phyloP scores from a whole-genome alignment of 768 basidiomycete genomes.

The Boletus bicolor region DNA sequence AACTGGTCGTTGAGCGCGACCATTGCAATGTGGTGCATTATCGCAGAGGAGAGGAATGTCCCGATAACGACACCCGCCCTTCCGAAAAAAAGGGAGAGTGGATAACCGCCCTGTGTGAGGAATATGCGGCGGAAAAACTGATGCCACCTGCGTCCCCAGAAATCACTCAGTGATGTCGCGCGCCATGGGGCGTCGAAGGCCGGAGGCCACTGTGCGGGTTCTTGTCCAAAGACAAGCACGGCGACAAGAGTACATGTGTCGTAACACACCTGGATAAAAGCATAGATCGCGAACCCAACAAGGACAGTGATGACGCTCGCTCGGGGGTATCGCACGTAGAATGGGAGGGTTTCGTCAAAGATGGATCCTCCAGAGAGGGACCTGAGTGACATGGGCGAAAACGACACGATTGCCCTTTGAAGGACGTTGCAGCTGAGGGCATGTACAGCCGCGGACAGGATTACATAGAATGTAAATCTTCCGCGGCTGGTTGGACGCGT shows the following conservation, averaged over 20 bases:
- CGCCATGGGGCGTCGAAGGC: slow-evolving; percentile 32
- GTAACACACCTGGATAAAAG: slow-evolving; percentile 39
- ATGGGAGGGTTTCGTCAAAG: slow-evolving; percentile 31
- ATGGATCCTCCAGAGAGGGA: slow-evolving; percentile 27
- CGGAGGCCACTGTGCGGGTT: slow-evolving; percentile 32
- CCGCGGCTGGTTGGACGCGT: slow-evolving; percentile 33
- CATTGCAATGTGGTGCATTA: slow-evolving; percentile 48
- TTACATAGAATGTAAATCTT: slow-evolving; percentile 29
- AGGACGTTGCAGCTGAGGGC: slow-evolving; percentile 42
- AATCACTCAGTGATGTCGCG: slow-evolving; percentile 33
- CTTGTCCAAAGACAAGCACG: slow-evolving; percentile 27
- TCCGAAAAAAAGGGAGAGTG: slow-evolving; percentile 40
- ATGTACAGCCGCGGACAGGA: slow-evolving; percentile 32
- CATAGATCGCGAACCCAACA: slow-evolving; percentile 43
- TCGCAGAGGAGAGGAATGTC: slow-evolving; percentile 52
- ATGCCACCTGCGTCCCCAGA: slow-evolving; percentile 40
- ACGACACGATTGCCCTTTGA: slow-evolving; percentile 32
- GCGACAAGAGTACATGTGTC: slow-evolving; percentile 22
- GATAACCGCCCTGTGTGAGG: slow-evolving; percentile 28
- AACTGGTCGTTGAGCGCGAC: slow-evolving; percentile 33
- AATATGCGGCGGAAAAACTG: slow-evolving; percentile 34
- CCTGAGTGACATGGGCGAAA: slow-evolving; percentile 12
- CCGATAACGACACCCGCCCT: slow-evolving; percentile 48
- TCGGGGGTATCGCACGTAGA: slow-evolving; percentile 28
- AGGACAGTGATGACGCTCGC: slow-evolving; percentile 43